Evolutionary conservation across 2,329 filamentous ascomycete species (phyloP).

Genomic region (Penicillium janthinellum): DNA sequence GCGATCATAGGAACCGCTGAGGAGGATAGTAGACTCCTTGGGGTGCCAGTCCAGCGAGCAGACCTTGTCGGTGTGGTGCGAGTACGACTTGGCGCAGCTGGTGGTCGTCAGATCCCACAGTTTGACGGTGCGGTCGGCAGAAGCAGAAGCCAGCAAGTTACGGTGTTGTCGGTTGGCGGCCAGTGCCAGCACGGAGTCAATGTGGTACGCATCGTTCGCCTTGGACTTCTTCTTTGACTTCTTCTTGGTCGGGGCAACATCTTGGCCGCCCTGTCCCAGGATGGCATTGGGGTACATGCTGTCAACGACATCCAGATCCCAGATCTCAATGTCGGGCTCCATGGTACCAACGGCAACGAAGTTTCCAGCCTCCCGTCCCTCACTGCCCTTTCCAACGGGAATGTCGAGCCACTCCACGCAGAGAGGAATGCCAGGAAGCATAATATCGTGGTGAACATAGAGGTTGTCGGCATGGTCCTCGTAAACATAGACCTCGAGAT

Average conservation of each 20-base stretch:
- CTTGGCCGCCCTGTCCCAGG: slow-evolving; percentile 70
- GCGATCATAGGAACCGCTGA: slow-evolving; percentile 93
- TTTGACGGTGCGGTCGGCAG: slow-evolving; percentile 95
- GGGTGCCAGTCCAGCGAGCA: slow-evolving; percentile 95
- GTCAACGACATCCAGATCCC: slow-evolving; percentile 94
- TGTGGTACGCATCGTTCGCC: slow-evolving; percentile 88
- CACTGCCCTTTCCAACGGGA: slow-evolving; percentile 73
- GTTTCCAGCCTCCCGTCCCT: slow-evolving; percentile 73
- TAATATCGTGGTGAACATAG: slow-evolving; percentile 99
- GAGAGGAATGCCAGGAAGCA: slow-evolving; percentile 94
- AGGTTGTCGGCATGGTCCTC: slow-evolving; percentile 94
- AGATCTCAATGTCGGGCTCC: slow-evolving; percentile 97
- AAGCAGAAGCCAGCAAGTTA: slow-evolving; percentile 91
- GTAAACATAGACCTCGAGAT: slow-evolving; percentile 96
- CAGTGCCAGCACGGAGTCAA: slow-evolving; percentile 88
- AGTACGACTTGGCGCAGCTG: slow-evolving; percentile 93
- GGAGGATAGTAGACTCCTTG: slow-evolving; percentile 78
- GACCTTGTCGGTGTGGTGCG: slow-evolving; percentile 95
- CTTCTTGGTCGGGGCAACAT: slow-evolving; percentile 52
- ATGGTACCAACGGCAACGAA: slow-evolving; percentile 95
- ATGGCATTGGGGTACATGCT: slow-evolving; percentile 98
- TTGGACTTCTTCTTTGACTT: slow-evolving; percentile 91
- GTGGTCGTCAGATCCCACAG: slow-evolving; percentile 94
- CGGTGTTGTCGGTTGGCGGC: slow-evolving; percentile 91
- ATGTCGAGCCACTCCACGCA: slow-evolving; percentile 95